Evolutionary conservation across 306 rosid genomes (phyloP).

Genomic region (Trifolium dubium): DNA sequence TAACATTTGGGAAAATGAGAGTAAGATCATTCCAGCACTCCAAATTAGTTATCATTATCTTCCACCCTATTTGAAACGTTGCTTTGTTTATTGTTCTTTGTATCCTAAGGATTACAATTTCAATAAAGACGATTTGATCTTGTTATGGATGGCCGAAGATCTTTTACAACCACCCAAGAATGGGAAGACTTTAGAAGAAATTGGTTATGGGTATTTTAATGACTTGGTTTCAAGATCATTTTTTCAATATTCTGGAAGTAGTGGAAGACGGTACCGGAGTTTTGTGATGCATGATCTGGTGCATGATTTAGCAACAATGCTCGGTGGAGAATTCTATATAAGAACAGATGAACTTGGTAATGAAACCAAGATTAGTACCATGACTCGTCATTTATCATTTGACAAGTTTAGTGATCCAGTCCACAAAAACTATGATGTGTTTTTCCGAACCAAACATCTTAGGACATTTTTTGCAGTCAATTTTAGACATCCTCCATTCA

Average conservation of each 20-base stretch:
- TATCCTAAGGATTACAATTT: neutral
- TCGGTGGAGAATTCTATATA: neutral
- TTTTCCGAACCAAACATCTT: neutral
- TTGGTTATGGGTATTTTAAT: neutral
- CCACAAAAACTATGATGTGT: neutral
- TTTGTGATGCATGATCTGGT: slow-evolving; percentile 1
- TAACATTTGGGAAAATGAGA: neutral
- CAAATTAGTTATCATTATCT: slow-evolving; percentile 21
- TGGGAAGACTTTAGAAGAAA: neutral
- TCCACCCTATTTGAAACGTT: slow-evolving; percentile 17
- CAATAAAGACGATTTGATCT: neutral
- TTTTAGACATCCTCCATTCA: neutral
- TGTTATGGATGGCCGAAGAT: neutral
- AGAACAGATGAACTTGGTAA: neutral
- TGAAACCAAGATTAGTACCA: neutral
- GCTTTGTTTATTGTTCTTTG: neutral
- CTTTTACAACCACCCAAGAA: neutral
- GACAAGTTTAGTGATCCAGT: neutral
- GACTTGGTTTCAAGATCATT: neutral
- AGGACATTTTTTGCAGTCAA: neutral
- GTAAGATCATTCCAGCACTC: slow-evolving; percentile 19
- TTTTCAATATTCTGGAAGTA: neutral
- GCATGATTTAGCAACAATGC: slow-evolving; percentile 15
- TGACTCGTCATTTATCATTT: neutral
- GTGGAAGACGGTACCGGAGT: too few species aligned